A percentile compares a stretch with the other conserved stretches of the same genome.
These are phyloP conservation scores for Puccinellia tenuiflora DNA, from an alignment of 176 grass and related monocot species.

Conservation along the genomic window DNA sequence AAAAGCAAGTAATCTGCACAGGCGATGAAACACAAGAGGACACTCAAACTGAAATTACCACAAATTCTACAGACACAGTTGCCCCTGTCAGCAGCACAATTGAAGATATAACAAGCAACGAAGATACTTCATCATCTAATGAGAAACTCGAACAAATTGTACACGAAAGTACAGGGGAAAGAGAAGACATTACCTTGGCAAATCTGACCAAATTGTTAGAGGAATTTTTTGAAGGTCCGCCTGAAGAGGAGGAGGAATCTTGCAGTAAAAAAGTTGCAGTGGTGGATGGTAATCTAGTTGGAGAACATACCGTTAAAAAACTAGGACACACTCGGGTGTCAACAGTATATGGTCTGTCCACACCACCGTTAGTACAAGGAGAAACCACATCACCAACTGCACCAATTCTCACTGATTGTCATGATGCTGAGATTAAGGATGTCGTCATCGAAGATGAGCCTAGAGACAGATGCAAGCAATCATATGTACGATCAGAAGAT, in stretches of 20 bases:
- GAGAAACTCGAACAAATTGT: neutral
- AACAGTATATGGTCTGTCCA: slow-evolving; percentile 9
- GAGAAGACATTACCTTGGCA: neutral
- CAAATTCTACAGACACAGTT: neutral
- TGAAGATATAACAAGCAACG: slow-evolving; percentile 28
- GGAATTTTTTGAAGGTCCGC: slow-evolving; percentile 17
- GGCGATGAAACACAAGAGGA: slow-evolving; percentile 5
- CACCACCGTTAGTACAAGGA: slow-evolving; percentile 10
- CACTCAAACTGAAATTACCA: slow-evolving; percentile 6
- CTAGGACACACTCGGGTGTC: slow-evolving; percentile 14
- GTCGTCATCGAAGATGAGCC: slow-evolving; percentile 30
- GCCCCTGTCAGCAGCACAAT: neutral
- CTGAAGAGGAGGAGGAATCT: slow-evolving; percentile 20
- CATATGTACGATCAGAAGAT: slow-evolving; percentile 7
- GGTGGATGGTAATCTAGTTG: slow-evolving; percentile 14
- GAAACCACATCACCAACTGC: slow-evolving; percentile 30
- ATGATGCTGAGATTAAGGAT: slow-evolving; percentile 41
- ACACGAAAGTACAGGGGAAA: neutral
- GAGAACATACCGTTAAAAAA: slow-evolving; percentile 16
- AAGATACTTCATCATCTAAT: slow-evolving; percentile 6
- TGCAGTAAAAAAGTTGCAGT: slow-evolving; percentile 12
- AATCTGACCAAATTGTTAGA: neutral
- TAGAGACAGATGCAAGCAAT: slow-evolving; percentile 11
- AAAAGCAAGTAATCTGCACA: slow-evolving; percentile 16
- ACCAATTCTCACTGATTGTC: slow-evolving; percentile 20